Conservation (phyloP, 805 yeast genomes). For the Pichia occidentalis region DNA sequence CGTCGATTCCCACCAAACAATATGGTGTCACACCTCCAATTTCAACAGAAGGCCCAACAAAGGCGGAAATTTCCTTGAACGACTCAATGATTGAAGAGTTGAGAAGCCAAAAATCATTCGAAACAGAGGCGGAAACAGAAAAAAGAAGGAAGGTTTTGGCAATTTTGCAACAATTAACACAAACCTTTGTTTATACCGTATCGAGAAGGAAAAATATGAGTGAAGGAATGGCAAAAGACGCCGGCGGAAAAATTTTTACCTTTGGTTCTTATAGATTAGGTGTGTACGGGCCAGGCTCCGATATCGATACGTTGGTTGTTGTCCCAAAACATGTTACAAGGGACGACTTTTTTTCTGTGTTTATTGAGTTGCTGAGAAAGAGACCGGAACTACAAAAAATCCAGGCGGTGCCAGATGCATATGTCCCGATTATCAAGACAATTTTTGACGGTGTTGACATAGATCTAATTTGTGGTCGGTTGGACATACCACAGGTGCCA, state of each 20-base stretch:
- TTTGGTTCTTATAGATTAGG: conserved; percentile 93
- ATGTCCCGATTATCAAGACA: conserved; percentile 91
- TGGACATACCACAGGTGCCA: conserved; percentile 83
- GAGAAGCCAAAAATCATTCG: conserved; percentile 81
- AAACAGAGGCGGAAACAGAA: conserved; percentile 74
- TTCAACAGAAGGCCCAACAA: conserved; percentile 77
- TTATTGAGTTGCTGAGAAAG: conserved; percentile 59
- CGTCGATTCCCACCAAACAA: conserved; percentile 18
- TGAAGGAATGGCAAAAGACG: conserved; percentile 95
- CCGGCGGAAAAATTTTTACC: conserved; percentile 97
- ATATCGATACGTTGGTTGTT: conserved; percentile 94
- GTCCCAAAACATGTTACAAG: conserved; percentile 93
- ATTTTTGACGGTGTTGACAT: conserved; percentile 88
- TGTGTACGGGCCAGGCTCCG: conserved; percentile 97
- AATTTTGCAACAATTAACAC: conserved; percentile 63
- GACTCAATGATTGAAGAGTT: conserved; percentile 73
- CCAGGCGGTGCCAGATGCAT: conserved; percentile 92
- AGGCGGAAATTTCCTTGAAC: conserved; percentile 69
- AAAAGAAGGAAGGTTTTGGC: conserved; percentile 72
- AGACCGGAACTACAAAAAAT: conserved; percentile 86
- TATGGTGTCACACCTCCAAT: conserved; percentile 81
- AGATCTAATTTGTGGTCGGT: conserved; percentile 79
- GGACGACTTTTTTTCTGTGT: conserved; percentile 82
- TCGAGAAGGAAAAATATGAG: conserved; percentile 83
- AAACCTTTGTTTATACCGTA: conserved; percentile 78